Conservation (phyloP, 2,329 filamentous ascomycete species). For the Diaporthe ampelina region DNA sequence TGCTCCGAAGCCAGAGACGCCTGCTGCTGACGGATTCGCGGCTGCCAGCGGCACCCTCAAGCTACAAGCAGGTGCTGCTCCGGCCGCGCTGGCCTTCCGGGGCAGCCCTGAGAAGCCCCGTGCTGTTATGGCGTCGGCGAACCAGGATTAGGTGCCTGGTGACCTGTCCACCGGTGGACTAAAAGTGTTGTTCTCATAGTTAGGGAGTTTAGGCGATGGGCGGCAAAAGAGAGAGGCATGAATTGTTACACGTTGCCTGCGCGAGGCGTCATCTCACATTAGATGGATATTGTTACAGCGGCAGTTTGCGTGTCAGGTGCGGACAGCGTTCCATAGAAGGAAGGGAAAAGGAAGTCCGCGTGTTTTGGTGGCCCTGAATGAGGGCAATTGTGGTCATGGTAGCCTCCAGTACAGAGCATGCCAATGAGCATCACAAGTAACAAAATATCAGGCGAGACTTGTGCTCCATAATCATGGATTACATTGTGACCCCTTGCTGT, state of each 20-base stretch:
- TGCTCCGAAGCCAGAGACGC: conserved; percentile 14
- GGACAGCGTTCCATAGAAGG: background rate
- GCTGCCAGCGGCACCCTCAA: conserved; percentile 6
- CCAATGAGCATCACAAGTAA: background rate
- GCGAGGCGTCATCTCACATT: conserved; percentile 23
- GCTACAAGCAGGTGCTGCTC: conserved; percentile 42
- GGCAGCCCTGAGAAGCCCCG: conserved; percentile 71
- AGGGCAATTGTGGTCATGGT: conserved; percentile 3
- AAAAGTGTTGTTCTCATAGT: conserved; percentile 24
- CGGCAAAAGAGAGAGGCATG: conserved; percentile 10
- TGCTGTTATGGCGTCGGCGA: conserved; percentile 29
- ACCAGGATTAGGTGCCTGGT: conserved; percentile 31
- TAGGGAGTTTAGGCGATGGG: background rate
- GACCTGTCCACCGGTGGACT: background rate
- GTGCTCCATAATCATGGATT: background rate
- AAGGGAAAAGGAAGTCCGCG: conserved; percentile 4
- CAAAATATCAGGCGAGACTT: background rate
- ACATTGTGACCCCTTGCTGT: background rate
- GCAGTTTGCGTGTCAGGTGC: conserved; percentile 10
- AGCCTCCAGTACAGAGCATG: conserved; percentile 1
- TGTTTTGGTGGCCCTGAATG: background rate
- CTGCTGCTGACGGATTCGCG: conserved; percentile 2
- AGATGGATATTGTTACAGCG: conserved; percentile 29
- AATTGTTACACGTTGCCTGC: conserved; percentile 10
- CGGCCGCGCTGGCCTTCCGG: conserved; percentile 69